Base-by-base conservation (phyloP, 1,284 basidiomycete species). In the Pseudozyma pruni region DNA sequence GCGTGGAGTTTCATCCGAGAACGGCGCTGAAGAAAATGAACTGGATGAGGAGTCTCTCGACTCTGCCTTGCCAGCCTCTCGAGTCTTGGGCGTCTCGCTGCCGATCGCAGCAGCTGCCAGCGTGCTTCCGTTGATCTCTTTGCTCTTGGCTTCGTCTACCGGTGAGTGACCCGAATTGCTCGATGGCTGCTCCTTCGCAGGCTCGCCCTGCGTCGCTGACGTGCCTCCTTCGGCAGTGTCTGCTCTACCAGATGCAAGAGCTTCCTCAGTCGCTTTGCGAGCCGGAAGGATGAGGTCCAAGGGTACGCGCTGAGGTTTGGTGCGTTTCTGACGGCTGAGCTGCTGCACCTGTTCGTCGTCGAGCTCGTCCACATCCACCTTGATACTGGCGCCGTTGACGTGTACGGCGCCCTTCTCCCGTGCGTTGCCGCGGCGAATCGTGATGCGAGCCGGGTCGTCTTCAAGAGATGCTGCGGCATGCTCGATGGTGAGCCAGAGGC, bases 401-500 rank as follows among this genome's bases (percentile, higher is more conserved):
- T 90, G 90, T 7, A 95, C 91, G 7, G 88, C 78, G 1, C 91
- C 89, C 69, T 89, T 90, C 75, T 93, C 91, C 79, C 84, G 70
- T 69, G 59, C 10, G 16, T 50, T 57, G 27, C 90, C 91, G n/a
- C 90, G 87, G 13, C 91, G 87, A 8, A 97, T 89, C 2, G 83
- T 84, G 23, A 85, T 78, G 57, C 91, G 88, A 2, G 87, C 87
- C 39, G 89, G 84, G 6, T 94, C 85, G 42, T 91, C 88, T 22
- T 89, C 89, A 3, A 92, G 87, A 53, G 89, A 87, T 16, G 89
- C 85, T 3, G 89, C 88, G 63, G 94, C 91, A 75, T 98, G 95
- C 23, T 90, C 91, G 73, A 98, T 86, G 0, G 93, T 95, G 20
- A 98, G 84, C 96, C 96, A 99, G n/a, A 97, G 84, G 0, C 95